Conservation (phyloP, 1,284 basidiomycete species). For the Inonotus hispidus region DNA sequence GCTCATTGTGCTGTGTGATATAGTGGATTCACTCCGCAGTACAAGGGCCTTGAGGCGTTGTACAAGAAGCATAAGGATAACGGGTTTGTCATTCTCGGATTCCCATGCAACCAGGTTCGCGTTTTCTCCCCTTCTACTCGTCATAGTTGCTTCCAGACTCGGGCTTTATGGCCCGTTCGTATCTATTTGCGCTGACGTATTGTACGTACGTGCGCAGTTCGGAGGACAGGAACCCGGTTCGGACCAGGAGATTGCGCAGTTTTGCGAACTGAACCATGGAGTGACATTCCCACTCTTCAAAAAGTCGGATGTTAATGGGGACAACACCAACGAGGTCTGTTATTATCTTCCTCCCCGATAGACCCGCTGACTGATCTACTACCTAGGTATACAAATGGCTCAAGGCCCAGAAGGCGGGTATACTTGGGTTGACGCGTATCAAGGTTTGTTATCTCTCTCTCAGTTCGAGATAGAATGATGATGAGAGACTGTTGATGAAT, state of each 20-base stretch:
- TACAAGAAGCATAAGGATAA: constrained; percentile 81
- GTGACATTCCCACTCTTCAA: constrained; percentile 82
- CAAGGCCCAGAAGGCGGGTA: constrained; percentile 71
- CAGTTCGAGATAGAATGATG: background rate
- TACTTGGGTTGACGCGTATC: constrained; percentile 71
- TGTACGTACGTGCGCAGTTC: constrained; percentile 40
- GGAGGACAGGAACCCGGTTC: constrained; percentile 72
- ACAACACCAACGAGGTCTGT: constrained; percentile 35
- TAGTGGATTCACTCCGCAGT: constrained; percentile 87
- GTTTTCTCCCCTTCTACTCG: background rate
- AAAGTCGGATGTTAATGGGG: constrained; percentile 91
- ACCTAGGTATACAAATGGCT: constrained; percentile 86
- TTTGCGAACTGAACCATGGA: constrained; percentile 72
- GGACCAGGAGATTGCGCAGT: constrained; percentile 63
- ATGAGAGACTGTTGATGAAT: background rate
- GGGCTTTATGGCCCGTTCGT: background rate
- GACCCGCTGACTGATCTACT: constrained; percentile 19
- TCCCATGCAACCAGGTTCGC: constrained; percentile 87
- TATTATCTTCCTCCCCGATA: background rate
- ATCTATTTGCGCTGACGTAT: background rate
- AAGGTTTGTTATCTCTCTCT: constrained; percentile 42
- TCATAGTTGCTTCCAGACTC: background rate
- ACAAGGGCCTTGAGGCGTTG: constrained; percentile 77
- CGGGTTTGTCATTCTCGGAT: constrained; percentile 77
- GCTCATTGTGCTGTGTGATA: background rate